Conservation (phyloP, 495 filamentous ascomycete species). For the Neurospora terricola region DNA sequence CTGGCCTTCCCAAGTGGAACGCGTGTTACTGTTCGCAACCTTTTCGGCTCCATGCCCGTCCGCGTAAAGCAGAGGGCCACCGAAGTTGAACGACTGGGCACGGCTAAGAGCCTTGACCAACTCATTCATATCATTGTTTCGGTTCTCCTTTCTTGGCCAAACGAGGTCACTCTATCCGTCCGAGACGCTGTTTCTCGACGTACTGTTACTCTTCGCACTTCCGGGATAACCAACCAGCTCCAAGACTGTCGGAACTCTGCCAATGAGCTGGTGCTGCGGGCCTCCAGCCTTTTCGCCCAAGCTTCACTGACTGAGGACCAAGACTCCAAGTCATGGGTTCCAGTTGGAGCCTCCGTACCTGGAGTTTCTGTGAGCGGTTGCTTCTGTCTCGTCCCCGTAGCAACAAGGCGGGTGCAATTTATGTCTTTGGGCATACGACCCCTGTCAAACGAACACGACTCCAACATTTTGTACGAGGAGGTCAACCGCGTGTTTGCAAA, state of each 20-base stretch:
- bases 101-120: slow-evolving; percentile 51
- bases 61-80: slow-evolving; percentile 73
- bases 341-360: slow-evolving; percentile 51
- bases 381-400: slow-evolving; percentile 58
- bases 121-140: slow-evolving; percentile 50
- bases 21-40: slow-evolving; percentile 65
- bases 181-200: slow-evolving; percentile 25
- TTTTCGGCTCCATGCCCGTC: slow-evolving; percentile 95
- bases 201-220: slow-evolving; percentile 7
- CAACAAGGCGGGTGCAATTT: slow-evolving; percentile 67
- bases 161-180: slow-evolving; percentile 31
- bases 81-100: slow-evolving; percentile 44
- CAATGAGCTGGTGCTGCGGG: slow-evolving; percentile 4
- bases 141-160: slow-evolving; percentile 56
- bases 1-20: slow-evolving; percentile 58
- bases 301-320: slow-evolving; percentile 47
- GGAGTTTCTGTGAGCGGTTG: slow-evolving; percentile 53
- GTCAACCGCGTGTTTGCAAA: slow-evolving; percentile 67
- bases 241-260: neutral
- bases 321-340: slow-evolving; percentile 50
- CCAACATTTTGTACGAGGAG: slow-evolving; percentile 65
- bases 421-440: slow-evolving; percentile 63
- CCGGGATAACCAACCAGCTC: neutral
- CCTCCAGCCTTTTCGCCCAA: slow-evolving; percentile 47
- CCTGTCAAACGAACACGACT: slow-evolving; percentile 38